Percentiles rank a stretch among this genome's conserved stretches.
These are phyloP conservation scores for Trichosporon ovoides DNA, from an alignment of 1,284 basidiomycete genomes.

Conservation along the genomic window DNA sequence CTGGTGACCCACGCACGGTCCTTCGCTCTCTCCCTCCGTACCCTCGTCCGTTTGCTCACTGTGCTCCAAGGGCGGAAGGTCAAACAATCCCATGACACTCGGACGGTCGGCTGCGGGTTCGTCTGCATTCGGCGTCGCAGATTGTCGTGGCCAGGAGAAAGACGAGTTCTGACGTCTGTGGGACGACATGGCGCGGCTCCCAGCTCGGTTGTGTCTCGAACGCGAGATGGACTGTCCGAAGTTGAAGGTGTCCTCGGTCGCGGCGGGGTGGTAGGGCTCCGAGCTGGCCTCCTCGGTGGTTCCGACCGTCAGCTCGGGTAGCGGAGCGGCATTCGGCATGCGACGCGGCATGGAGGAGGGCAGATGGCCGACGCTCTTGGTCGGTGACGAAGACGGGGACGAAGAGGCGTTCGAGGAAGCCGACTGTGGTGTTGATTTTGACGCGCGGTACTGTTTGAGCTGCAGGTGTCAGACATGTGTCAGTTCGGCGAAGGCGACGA, in stretches of 20 bases:
- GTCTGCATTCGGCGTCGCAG: background rate
- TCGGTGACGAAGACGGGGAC: slow-evolving; percentile 14
- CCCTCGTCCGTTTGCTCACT: slow-evolving; percentile 6
- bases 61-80: slow-evolving; percentile 10
- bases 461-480: slow-evolving; percentile 13
- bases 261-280: slow-evolving; percentile 2
- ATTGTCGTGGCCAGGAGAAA: slow-evolving; percentile 15
- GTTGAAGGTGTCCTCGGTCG: background rate
- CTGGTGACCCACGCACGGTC: slow-evolving; percentile 7
- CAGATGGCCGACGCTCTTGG: background rate
- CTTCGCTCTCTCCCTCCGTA: slow-evolving; percentile 8
- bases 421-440: slow-evolving; percentile 19
- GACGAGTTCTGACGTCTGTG: slow-evolving; percentile 21
- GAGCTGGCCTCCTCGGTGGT: background rate
- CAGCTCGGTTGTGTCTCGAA: slow-evolving; percentile 9
- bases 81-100: slow-evolving; percentile 13
- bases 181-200: slow-evolving; percentile 3
- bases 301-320: background rate
- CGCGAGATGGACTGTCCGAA: background rate
- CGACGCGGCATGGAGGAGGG: slow-evolving; percentile 12
- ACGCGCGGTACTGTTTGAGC: slow-evolving; percentile 41
- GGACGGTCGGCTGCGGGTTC: background rate
- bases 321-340: background rate
- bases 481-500: background rate
- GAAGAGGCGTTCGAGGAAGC: slow-evolving; percentile 17